Percentiles rank a stretch among this genome's conserved stretches.
phyloP scores from a whole-genome alignment of 352 stramenopile genomes.

The Globisporangium yorkense region DNA sequence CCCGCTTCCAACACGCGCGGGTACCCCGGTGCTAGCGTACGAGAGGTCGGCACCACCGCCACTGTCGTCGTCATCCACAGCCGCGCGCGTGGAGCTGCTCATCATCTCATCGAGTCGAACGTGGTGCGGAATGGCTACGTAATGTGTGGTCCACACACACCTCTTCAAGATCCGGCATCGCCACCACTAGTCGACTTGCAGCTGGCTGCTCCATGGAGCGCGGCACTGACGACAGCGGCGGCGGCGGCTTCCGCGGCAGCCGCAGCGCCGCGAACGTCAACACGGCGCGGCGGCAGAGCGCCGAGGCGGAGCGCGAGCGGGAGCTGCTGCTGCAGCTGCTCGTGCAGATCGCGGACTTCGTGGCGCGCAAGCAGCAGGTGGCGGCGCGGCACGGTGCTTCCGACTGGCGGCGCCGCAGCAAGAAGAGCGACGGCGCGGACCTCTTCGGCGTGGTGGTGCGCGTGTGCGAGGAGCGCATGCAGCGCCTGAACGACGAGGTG shows the following conservation, averaged over 20 bases:
- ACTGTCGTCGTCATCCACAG: background rate
- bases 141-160: background rate
- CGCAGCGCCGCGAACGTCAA: slow-evolving; percentile 16
- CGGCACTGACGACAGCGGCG: background rate
- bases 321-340: slow-evolving; percentile 41
- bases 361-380: slow-evolving; percentile 39
- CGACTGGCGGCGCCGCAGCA: slow-evolving; percentile 10
- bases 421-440: slow-evolving; percentile 7
- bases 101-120: background rate
- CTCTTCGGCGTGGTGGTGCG: slow-evolving; percentile 43
- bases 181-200: background rate
- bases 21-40: too few species aligned
- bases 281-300: slow-evolving; percentile 8
- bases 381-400: slow-evolving; percentile 14
- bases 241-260: slow-evolving; percentile 10
- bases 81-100: background rate
- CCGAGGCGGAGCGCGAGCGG: slow-evolving; percentile 10
- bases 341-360: slow-evolving; percentile 44
- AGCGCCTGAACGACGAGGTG: slow-evolving; percentile 18
- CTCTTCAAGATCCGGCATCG: background rate
- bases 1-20: slow-evolving; percentile 4
- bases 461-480: slow-evolving; percentile 52
- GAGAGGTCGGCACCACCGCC: too few species aligned
- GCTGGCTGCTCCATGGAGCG: background rate
- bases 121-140: background rate